A percentile compares a stretch with the other conserved stretches of the same genome.
These are phyloP conservation scores for Solanum tarapatanum DNA, from an alignment of 257 asterid species.

Conservation along the genomic window DNA sequence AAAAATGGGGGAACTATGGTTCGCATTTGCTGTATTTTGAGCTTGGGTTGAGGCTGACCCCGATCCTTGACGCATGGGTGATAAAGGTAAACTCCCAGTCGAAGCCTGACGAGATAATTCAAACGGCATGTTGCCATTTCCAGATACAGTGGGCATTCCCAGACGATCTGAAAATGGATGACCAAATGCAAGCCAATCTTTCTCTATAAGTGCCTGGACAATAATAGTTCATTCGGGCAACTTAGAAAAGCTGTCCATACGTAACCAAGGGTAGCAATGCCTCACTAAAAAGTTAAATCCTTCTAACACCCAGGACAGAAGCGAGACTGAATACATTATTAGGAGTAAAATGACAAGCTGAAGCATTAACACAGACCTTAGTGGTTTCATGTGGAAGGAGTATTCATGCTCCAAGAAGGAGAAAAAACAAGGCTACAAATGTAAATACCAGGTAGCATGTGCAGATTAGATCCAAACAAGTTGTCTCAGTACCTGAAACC, in stretches of 20 bases:
- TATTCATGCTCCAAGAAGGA: background rate
- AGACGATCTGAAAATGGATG: slow-evolving; percentile 97
- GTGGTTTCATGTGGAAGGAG: background rate
- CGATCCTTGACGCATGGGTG: slow-evolving; percentile 70
- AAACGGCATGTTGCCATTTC: slow-evolving; percentile 46
- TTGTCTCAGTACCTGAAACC: slow-evolving; percentile 68
- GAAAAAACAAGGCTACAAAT: background rate
- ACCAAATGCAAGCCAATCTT: slow-evolving; percentile 99
- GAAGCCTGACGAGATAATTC: slow-evolving; percentile 80
- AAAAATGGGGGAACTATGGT: slow-evolving; percentile 81
- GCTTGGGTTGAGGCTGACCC: slow-evolving; percentile 48
- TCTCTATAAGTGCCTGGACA: slow-evolving; percentile 80
- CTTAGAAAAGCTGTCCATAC: slow-evolving; percentile 4
- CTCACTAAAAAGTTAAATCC: background rate
- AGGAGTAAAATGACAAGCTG: background rate
- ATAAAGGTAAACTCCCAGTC: slow-evolving; percentile 47
- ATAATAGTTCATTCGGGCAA: slow-evolving; percentile 7
- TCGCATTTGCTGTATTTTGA: slow-evolving; percentile 62
- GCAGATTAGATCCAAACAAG: slow-evolving; percentile 1
- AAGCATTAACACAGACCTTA: background rate
- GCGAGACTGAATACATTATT: background rate
- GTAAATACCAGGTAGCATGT: background rate
- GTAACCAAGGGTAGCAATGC: background rate
- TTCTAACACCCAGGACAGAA: background rate
- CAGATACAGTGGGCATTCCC: slow-evolving; percentile 72